Base-by-base conservation (phyloP, 805 yeast genomes). In the Pichia heedii region DNA sequence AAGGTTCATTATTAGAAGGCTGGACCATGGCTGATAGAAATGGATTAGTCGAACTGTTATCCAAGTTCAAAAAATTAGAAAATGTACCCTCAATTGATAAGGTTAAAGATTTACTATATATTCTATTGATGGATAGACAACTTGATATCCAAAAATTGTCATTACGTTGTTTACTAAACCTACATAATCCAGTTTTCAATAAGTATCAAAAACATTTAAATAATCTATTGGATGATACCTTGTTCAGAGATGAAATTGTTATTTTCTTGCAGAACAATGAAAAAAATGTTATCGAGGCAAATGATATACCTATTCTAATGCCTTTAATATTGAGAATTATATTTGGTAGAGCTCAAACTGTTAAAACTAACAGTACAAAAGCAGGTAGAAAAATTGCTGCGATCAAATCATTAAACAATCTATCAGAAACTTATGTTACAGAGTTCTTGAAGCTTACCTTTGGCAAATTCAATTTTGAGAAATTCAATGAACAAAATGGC, bases 171-270 rank as follows among this genome's bases (percentile, higher is more conserved):
- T 55, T 93, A 5, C 61, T 87, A 32, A 77, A 83, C 33, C 83
- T 74, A 69, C 78, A 79, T 50, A 68, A 73, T 39, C 70, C 74
- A 2, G 68, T 67, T 3, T 62, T 86, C 29, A 72, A 71, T 42
- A 83, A 81, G 56, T 90, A 87, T 56, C 69, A 72, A 44, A 95
- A 83, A 47, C 81, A 81, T 51, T 65, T 93, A 53, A 72, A 65
- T 38, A 88, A 82, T 49, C 62, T 93, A 45, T 66, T 90, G 16
- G 96, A 90, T 58, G 95, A 87, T 48, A 75, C 84, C 2, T 66
- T 81, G 16, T 89, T 87, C 66, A 76, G 87, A 46, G 98, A 93
- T 62, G 97, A 89, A 61, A 66, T 89, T 26, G 68, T 84, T 19
- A 74, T 71, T 16, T 71, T 93, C 33, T 63, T 85, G 18, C 70